Percentiles rank a stretch among this genome's conserved stretches.
Conservation (phyloP, 176 grass and related monocot genomes). For the Musa troglodytarum region DNA sequence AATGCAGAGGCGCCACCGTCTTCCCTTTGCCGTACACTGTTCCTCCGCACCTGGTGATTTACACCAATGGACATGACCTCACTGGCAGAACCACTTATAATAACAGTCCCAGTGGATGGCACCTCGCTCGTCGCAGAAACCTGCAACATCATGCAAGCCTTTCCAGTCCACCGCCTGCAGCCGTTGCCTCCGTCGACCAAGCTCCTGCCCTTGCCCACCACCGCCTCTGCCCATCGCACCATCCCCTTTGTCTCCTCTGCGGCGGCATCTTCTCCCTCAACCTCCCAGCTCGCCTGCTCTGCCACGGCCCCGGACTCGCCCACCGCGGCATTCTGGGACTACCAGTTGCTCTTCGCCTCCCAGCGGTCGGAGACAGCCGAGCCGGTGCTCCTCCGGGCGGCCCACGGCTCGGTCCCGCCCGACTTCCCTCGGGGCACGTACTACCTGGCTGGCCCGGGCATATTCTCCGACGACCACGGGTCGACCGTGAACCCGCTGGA, state of each 20-base stretch:
- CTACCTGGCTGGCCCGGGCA: constrained; percentile 73
- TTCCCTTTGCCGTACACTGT: too few relatives aligned
- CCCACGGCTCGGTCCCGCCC: constrained; percentile 48
- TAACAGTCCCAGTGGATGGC: too few relatives aligned
- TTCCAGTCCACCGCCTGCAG: constrained; percentile 7
- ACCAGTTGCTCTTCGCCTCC: constrained; percentile 92
- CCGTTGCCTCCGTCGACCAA: neutral
- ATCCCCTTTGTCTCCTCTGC: neutral
- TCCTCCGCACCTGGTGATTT: too few relatives aligned
- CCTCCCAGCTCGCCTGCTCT: neutral
- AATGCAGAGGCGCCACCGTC: too few relatives aligned
- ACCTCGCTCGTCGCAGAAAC: neutral
- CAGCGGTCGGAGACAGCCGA: constrained; percentile 53
- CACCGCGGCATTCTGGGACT: constrained; percentile 75
- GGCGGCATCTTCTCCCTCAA: neutral
- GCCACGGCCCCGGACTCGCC: constrained; percentile 25
- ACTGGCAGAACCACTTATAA: too few relatives aligned
- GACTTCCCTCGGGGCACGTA: constrained; percentile 77
- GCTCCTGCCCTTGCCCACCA: neutral
- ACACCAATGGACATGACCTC: too few relatives aligned
- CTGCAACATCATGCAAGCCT: constrained; percentile 10
- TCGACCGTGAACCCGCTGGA: constrained; percentile 96
- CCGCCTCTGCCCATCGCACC: neutral
- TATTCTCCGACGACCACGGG: constrained; percentile 89
- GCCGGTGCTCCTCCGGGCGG: constrained; percentile 46